Conservation (phyloP, 163 green algal species). For the Coccomyxa subellipsoidea region DNA sequence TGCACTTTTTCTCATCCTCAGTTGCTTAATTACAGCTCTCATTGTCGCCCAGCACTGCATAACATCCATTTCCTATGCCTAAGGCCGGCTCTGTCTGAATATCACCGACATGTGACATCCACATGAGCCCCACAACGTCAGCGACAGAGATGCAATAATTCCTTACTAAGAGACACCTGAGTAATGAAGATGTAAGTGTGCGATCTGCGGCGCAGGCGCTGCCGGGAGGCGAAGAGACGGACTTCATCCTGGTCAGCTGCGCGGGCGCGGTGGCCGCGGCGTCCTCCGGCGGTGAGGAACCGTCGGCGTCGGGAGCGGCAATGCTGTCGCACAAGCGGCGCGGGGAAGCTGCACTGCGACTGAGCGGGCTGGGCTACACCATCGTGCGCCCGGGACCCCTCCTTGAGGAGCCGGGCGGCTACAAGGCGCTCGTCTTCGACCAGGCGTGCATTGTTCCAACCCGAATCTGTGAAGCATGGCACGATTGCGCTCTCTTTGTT, state of each 20-base stretch:
- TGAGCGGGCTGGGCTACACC: conserved; percentile 90
- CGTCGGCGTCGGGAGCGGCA: not conserved
- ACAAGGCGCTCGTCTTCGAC: conserved; percentile 97
- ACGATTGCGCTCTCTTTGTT: too few relatives aligned
- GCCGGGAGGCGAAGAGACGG: conserved; percentile 73
- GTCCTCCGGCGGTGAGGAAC: not conserved
- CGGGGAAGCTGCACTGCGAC: conserved; percentile 84
- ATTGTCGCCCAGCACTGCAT: too few relatives aligned
- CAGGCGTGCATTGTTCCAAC: not conserved
- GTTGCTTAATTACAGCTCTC: too few relatives aligned
- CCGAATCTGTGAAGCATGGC: not conserved
- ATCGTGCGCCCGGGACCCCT: conserved; percentile 83
- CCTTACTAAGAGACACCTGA: too few relatives aligned
- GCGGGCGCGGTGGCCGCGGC: conserved; percentile 26
- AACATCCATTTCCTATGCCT: too few relatives aligned
- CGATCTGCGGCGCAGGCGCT: too few relatives aligned
- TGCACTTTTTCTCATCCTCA: too few relatives aligned
- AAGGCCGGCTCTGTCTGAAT: too few relatives aligned
- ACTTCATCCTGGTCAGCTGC: conserved; percentile 94
- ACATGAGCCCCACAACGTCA: too few relatives aligned
- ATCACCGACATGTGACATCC: too few relatives aligned
- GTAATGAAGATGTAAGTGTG: too few relatives aligned
- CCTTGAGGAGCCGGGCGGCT: conserved; percentile 90
- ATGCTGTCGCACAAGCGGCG: conserved; percentile 46
- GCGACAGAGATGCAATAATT: too few relatives aligned